These are phyloP conservation scores for Talaromyces verruculosus DNA, from an alignment of 2,329 filamentous ascomycete species.

Conservation along the genomic window DNA sequence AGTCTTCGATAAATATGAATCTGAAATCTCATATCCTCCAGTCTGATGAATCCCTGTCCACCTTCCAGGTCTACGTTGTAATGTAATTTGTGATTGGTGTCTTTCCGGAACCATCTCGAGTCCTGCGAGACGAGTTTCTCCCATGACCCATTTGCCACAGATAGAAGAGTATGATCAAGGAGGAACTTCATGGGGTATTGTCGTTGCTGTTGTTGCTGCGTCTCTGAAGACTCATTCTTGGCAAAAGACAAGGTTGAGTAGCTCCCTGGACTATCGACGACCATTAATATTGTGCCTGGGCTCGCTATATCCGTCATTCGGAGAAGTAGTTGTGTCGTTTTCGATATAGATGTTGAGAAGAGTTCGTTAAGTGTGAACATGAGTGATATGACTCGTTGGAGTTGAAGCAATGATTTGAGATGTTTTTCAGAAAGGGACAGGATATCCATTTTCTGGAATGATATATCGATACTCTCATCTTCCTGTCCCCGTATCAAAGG, in stretches of 20 bases:
- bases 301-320: slow-evolving; percentile 61
- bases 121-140: slow-evolving; percentile 72
- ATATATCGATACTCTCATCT: slow-evolving; percentile 30
- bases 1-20: slow-evolving; percentile 71
- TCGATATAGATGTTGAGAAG: slow-evolving; percentile 72
- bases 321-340: slow-evolving; percentile 75
- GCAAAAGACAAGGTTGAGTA: slow-evolving; percentile 81
- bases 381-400: slow-evolving; percentile 65
- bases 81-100: slow-evolving; percentile 54
- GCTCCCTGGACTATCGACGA: slow-evolving; percentile 89
- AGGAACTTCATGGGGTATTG: slow-evolving; percentile 94
- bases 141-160: slow-evolving; percentile 59
- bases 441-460: slow-evolving; percentile 54
- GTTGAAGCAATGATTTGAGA: slow-evolving; percentile 38
- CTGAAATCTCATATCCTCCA: slow-evolving; percentile 96
- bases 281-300: slow-evolving; percentile 68
- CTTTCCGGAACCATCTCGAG: slow-evolving; percentile 80
- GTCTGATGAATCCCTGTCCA: slow-evolving; percentile 70
- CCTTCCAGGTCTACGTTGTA: slow-evolving; percentile 65
- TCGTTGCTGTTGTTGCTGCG: slow-evolving; percentile 38
- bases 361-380: slow-evolving; percentile 97
- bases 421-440: slow-evolving; percentile 43
- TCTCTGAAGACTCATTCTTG: slow-evolving; percentile 37
- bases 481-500: slow-evolving; percentile 29
- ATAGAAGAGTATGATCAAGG: slow-evolving; percentile 74